A percentile compares a stretch with the other conserved stretches of the same genome.
Evolutionary conservation across 495 filamentous ascomycete genomes (phyloP).

Genomic region (Jackrogersella minutella): DNA sequence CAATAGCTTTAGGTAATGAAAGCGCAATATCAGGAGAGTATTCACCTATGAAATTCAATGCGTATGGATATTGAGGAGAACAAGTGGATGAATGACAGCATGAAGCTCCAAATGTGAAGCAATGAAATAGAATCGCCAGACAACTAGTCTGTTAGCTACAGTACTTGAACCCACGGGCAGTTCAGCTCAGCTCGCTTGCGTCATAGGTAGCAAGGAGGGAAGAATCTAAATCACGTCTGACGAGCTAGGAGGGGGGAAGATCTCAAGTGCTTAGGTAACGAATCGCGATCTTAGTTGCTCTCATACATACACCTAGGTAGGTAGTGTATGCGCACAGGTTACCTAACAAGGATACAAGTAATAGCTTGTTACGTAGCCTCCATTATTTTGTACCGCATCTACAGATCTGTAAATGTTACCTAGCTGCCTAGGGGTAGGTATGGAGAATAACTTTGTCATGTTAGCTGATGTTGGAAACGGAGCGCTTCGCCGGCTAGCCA

Average conservation of each 20-base stretch:
- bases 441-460: no score
- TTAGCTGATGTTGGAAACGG: no score
- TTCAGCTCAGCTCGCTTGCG: constrained; percentile 16
- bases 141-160: not conserved
- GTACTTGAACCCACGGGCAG: not conserved
- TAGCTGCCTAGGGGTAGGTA: no score
- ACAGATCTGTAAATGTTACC: no score
- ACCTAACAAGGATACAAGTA: no score
- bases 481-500: no score
- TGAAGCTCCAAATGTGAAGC: constrained; percentile 29
- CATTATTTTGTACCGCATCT: no score
- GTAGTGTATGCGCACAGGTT: not conserved
- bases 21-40: constrained; percentile 1
- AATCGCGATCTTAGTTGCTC: constrained; percentile 23
- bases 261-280: not conserved
- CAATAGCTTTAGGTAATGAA: constrained; percentile 8
- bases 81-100: constrained; percentile 13
- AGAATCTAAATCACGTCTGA: not conserved
- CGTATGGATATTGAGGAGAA: not conserved
- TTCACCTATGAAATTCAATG: constrained; percentile 12
- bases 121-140: constrained; percentile 6
- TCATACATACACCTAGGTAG: not conserved
- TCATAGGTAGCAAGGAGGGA: constrained; percentile 22
- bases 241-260: not conserved
- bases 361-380: no score